Evolutionary conservation across 2,329 filamentous ascomycete species (phyloP), one percentile per base, ranked within the genome.

Genomic region (Aspergillus tubingensis): DNA sequence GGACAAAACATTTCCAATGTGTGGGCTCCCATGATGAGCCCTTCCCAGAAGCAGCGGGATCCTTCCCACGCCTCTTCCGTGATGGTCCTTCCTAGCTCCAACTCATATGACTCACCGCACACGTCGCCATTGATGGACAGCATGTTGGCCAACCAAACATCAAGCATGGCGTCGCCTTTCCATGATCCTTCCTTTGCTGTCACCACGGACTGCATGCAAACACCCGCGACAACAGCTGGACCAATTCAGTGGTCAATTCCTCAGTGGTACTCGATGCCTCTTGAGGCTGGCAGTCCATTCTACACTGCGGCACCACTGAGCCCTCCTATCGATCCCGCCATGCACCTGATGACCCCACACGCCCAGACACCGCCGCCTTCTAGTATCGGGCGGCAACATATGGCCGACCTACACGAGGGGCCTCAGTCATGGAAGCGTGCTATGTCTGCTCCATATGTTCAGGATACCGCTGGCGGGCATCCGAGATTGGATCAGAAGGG

Each of bases 221-320:
- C 68, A 32, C 68, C 73, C 1, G 60, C 67, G 2, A 56, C 68
- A 15, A 57, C 69, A 5, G 58, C 62, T 50, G 59, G 64, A 15
- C 50, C 69, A 8, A 57, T 65, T 13, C 65, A 67, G 47, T 72
- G 70, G 70, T 63, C 68, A 3, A 57, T 67, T 5, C 61, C 67
- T 23, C 68, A 70, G 21, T 75, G 72, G 72, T 74, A 73, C 53
- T 59, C 67, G 0, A 62, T 73, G 59, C 63, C 71, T 41, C 66
- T 71, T 23, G 71, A 72, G 25, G 60, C 65, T 11, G 62, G 67
- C 17, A 67, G 66, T 13, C 71, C 67, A 8, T 62, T 65, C 15
- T 75, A 74, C 43, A 66, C 70, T 8, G 51, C 64, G 19, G 62
- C 69, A 21, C 67, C 70, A 41, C 54, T 71, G 49, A 62, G 65